phyloP scores from a whole-genome alignment of 2,329 filamentous ascomycete species.

The Trichoderma sp. region DNA sequence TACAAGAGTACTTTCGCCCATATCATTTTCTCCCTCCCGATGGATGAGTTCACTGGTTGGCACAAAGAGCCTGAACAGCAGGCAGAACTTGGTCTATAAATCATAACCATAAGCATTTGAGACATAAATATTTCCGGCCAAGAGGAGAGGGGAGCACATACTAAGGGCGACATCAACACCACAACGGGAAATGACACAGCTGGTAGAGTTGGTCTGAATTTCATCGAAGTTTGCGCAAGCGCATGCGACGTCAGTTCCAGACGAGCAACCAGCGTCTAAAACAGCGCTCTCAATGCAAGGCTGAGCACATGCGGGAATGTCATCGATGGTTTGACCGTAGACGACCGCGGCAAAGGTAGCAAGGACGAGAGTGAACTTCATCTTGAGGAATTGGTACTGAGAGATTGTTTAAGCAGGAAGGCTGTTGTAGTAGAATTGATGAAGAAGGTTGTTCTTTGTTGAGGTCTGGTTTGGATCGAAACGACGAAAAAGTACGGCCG shows the following conservation, averaged over 20 bases:
- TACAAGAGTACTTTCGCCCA: neutral
- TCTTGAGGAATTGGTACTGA: slow-evolving; percentile 27
- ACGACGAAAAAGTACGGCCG: neutral
- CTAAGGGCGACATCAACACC: neutral
- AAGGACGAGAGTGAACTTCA: slow-evolving; percentile 38
- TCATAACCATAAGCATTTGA: neutral
- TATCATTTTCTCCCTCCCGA: neutral
- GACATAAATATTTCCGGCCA: no score
- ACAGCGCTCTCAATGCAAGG: slow-evolving; percentile 35
- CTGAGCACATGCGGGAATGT: slow-evolving; percentile 38
- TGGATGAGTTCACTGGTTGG: neutral
- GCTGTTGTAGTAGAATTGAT: neutral
- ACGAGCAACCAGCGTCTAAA: slow-evolving; percentile 10
- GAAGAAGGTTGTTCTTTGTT: neutral
- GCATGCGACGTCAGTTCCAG: neutral
- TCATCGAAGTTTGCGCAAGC: neutral
- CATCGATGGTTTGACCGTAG: slow-evolving; percentile 32
- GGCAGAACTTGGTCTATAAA: neutral
- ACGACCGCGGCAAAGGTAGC: slow-evolving; percentile 34
- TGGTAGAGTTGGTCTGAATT: neutral
- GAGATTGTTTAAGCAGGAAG: neutral
- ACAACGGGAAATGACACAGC: neutral
- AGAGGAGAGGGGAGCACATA: neutral
- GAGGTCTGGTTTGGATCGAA: neutral
- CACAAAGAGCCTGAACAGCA: neutral